Evolutionary conservation across 2,329 filamentous ascomycete species (phyloP).

Genomic region (Colletotrichum sp.): DNA sequence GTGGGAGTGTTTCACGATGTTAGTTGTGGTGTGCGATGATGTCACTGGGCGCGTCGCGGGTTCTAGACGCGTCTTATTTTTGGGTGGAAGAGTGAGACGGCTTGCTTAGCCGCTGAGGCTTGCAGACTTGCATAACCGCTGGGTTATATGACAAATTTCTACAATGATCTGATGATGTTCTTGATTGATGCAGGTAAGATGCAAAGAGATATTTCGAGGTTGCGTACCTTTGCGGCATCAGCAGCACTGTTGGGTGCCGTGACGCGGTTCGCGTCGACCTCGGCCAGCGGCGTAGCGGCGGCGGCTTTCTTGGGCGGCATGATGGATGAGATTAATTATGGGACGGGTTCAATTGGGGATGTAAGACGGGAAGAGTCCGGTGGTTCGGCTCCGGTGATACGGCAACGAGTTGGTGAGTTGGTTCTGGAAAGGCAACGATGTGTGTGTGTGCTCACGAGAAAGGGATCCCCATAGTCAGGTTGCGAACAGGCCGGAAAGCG

Average conservation of each 20-base stretch:
- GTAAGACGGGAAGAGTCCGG: neutral
- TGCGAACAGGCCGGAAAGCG: neutral
- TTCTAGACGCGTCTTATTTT: neutral
- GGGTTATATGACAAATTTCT: neutral
- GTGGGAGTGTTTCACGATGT: neutral
- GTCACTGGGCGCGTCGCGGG: neutral
- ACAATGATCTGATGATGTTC: neutral
- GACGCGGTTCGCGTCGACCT: conserved; percentile 1
- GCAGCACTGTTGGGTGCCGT: neutral
- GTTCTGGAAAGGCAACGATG: neutral
- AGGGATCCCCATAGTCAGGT: neutral
- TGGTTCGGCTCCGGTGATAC: neutral
- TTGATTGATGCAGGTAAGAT: neutral
- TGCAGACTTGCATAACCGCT: neutral
- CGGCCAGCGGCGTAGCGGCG: neutral
- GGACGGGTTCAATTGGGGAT: neutral
- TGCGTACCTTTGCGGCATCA: neutral
- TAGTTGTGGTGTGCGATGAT: neutral
- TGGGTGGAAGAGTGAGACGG: neutral
- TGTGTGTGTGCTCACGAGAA: neutral
- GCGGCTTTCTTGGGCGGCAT: neutral
- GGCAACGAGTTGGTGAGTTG: neutral
- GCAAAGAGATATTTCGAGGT: neutral
- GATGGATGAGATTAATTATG: neutral
- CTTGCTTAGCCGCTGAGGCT: neutral